Percentiles rank a stretch among this genome's conserved stretches.
Conservation (phyloP, 106 monocot species). For the Ottelia alismoides region DNA sequence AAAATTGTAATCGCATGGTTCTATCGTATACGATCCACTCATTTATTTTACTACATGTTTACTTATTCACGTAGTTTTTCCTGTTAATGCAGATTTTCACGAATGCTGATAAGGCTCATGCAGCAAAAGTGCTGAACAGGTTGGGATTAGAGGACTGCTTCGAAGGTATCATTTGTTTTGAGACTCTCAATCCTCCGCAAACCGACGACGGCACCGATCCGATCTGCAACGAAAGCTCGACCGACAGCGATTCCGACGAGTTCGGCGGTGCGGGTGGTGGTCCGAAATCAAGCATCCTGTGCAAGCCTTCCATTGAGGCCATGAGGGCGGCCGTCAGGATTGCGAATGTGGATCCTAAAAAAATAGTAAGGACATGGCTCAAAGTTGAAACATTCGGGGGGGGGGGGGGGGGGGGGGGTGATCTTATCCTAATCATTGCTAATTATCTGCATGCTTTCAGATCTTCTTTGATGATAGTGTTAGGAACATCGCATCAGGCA, state of each 20-base stretch:
- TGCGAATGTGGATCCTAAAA: constrained; percentile 57
- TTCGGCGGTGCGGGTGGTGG: not conserved
- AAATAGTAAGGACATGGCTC: constrained; percentile 62
- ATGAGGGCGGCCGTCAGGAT: constrained; percentile 56
- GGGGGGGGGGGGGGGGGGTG: too few relatives aligned
- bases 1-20: too few relatives aligned
- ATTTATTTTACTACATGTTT: not conserved
- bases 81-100: constrained; percentile 82
- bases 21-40: constrained; percentile 10
- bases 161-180: constrained; percentile 83
- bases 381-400: too few relatives aligned
- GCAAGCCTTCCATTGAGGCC: constrained; percentile 70
- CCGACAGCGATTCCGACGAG: not conserved
- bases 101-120: constrained; percentile 75
- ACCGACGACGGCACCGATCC: too few relatives aligned
- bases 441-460: too few relatives aligned
- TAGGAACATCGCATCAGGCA: constrained; percentile 62
- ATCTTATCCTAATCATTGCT: too few relatives aligned
- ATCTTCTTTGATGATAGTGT: constrained; percentile 79
- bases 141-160: constrained; percentile 88
- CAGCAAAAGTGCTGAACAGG: constrained; percentile 32
- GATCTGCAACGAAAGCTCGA: too few relatives aligned
- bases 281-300: constrained; percentile 24
- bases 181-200: constrained; percentile 79
- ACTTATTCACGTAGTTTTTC: too few relatives aligned